Conservation (phyloP, 192 early-diverging fungal species). For the Coemansia umbellata region DNA sequence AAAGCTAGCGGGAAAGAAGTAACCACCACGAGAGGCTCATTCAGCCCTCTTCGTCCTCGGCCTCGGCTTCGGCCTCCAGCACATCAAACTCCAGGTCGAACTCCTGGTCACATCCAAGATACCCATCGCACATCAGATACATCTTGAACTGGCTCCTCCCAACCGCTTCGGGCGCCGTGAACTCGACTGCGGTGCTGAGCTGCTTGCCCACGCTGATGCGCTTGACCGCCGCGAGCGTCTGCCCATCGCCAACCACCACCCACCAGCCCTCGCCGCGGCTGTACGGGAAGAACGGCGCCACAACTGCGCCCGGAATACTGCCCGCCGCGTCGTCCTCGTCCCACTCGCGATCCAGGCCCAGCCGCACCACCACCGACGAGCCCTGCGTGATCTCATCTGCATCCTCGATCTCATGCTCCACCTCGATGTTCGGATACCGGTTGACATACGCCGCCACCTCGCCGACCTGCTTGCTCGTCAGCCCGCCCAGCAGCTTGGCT, state of each 20-base stretch:
- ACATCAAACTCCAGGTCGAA: slow-evolving; percentile 68
- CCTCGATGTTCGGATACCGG: slow-evolving; percentile 89
- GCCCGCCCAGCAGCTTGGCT: slow-evolving; percentile 53
- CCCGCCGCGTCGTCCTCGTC: slow-evolving; percentile 61
- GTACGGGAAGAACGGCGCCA: slow-evolving; percentile 90
- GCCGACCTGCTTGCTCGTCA: slow-evolving; percentile 55
- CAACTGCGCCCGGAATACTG: slow-evolving; percentile 68
- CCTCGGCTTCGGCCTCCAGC: slow-evolving; percentile 9
- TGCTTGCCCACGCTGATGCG: slow-evolving; percentile 65
- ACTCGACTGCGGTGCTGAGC: slow-evolving; percentile 72
- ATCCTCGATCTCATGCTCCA: slow-evolving; percentile 65
- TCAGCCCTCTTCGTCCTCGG: slow-evolving; percentile 52
- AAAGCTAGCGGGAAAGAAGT: slow-evolving; percentile 7
- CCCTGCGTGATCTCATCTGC: slow-evolving; percentile 63
- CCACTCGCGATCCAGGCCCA: slow-evolving; percentile 78
- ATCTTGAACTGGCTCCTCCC: slow-evolving; percentile 66
- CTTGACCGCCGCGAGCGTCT: slow-evolving; percentile 86
- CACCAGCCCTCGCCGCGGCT: slow-evolving; percentile 96
- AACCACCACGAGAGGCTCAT: not conserved
- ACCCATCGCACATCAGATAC: slow-evolving; percentile 93
- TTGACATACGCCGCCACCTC: slow-evolving; percentile 87
- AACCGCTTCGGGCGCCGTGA: slow-evolving; percentile 67
- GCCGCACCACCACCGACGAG: slow-evolving; percentile 59
- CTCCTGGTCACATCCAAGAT: slow-evolving; percentile 95
- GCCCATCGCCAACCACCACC: slow-evolving; percentile 88